Evolutionary conservation across 2,329 filamentous ascomycete species (phyloP).

Genomic region (Diaporthe batatas): DNA sequence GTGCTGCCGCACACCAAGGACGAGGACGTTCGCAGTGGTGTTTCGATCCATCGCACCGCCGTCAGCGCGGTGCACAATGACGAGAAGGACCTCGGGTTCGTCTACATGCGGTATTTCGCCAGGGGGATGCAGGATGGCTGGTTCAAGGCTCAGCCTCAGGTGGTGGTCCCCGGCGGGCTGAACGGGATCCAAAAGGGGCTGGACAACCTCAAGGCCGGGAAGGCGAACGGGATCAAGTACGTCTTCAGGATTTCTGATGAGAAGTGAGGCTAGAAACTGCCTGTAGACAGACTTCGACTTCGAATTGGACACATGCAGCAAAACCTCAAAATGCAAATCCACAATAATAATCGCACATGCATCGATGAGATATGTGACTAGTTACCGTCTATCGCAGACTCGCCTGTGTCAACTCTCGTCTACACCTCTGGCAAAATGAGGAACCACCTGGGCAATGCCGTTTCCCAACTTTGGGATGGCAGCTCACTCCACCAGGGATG

Average conservation of each 20-base stretch:
- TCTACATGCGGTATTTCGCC: constrained; percentile 53
- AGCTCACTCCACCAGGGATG: no score
- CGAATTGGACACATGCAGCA: no score
- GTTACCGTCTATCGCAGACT: not conserved
- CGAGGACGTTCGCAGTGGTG: constrained; percentile 47
- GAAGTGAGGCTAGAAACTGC: constrained; percentile 32
- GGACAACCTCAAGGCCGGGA: constrained; percentile 68
- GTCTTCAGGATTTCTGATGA: constrained; percentile 62
- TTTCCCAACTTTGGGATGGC: no score
- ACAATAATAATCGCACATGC: not conserved
- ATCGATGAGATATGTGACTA: not conserved
- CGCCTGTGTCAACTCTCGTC: not conserved
- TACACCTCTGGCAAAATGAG: no score
- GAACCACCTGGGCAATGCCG: no score
- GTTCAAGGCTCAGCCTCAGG: constrained; percentile 63
- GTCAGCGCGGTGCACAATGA: constrained; percentile 52
- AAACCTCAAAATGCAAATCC: not conserved
- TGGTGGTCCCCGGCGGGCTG: constrained; percentile 67
- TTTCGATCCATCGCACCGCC: constrained; percentile 45
- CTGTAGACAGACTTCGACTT: no score
- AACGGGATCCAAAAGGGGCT: constrained; percentile 66
- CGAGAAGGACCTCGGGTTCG: constrained; percentile 50
- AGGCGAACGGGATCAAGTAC: constrained; percentile 75
- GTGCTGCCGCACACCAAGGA: constrained; percentile 52
- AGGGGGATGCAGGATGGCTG: constrained; percentile 61